A percentile compares a stretch with the other conserved stretches of the same genome.
Conservation (phyloP, 2,329 filamentous ascomycete genomes). For the Diaporthe amygdali region DNA sequence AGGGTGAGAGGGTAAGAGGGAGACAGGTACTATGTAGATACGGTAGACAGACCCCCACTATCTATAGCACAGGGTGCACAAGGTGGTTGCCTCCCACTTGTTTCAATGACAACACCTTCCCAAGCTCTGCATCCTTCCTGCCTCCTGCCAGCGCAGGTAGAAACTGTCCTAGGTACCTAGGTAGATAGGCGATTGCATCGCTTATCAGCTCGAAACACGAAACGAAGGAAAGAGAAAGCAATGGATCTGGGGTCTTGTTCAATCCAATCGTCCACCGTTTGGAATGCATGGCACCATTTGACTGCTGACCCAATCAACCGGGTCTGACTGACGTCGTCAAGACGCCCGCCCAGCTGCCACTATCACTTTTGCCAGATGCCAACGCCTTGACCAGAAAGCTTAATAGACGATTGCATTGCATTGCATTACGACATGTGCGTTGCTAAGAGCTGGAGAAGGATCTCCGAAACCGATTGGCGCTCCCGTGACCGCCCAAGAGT, state of each 20-base stretch:
- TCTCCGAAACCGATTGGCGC: constrained; percentile 6
- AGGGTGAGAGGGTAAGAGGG: no score
- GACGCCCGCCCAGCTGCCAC: background rate
- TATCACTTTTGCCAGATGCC: background rate
- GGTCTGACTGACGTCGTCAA: constrained; percentile 11
- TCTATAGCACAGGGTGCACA: background rate
- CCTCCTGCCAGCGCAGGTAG: no score
- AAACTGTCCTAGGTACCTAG: no score
- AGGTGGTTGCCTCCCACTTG: background rate
- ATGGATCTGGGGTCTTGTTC: background rate
- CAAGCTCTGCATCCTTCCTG: background rate
- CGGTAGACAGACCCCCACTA: background rate
- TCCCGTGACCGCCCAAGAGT: constrained; percentile 1
- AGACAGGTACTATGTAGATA: no score
- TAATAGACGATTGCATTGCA: constrained; percentile 7
- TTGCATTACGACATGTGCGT: constrained; percentile 4
- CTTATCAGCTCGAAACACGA: background rate
- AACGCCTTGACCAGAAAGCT: background rate
- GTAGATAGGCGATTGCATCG: no score
- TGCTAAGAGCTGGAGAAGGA: background rate
- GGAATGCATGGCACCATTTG: background rate
- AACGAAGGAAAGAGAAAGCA: background rate
- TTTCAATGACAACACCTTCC: background rate
- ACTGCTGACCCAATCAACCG: background rate
- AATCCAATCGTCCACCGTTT: background rate